Evolutionary conservation across 805 yeast species (phyloP), one percentile per base, ranked within the genome.

Genomic region (Saccharomycopsis guyanensis): DNA sequence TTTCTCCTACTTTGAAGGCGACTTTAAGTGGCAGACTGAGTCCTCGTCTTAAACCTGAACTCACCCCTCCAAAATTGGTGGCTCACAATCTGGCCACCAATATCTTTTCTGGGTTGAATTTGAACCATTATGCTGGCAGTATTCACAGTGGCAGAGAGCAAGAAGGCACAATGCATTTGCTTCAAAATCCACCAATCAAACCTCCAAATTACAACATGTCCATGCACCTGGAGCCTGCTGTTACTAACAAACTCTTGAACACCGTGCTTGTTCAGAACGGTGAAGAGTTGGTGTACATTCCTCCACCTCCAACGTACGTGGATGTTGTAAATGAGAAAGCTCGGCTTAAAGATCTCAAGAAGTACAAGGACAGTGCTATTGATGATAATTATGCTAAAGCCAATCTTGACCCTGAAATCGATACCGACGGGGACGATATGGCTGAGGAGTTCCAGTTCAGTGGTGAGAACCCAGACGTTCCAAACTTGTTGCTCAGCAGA

Each of bases 231-330:
- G 46, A 27, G 22, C 31, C 40, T 5, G 2, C 18, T 5, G 27
- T 12, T 3, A 20, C 16, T 35, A 42, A 29, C 19, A 29, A 29
- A 18, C 13, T 31, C 3, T 18, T 45, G 23, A 39, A 39, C 25
- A 39, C 22, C 5, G 18, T 34, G 12, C 13, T 34, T 7, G 10
- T 45, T 3, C 24, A 23, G 29, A 25, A 33, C 27, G 50, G 38
- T 23, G 44, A 46, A 32, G 38, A 42, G 18, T 19, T 41, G 6
- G 44, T 45, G 15, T 36, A 40, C 38, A 33, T 47, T 31, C 37
- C 49, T 3, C 55, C 55, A 15, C 55, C 56, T 12, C 56, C 56
- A 38, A 19, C 45, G 13, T 51, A 53, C 31, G 54, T 40, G 27
- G 46, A 42, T 23, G 47, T 23, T 13, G 38, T 43, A 19, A 35